Evolutionary conservation across 192 early-diverging fungal genomes (phyloP), one percentile per base, ranked within the genome.

Genomic region (Chytriomyces sp.): DNA sequence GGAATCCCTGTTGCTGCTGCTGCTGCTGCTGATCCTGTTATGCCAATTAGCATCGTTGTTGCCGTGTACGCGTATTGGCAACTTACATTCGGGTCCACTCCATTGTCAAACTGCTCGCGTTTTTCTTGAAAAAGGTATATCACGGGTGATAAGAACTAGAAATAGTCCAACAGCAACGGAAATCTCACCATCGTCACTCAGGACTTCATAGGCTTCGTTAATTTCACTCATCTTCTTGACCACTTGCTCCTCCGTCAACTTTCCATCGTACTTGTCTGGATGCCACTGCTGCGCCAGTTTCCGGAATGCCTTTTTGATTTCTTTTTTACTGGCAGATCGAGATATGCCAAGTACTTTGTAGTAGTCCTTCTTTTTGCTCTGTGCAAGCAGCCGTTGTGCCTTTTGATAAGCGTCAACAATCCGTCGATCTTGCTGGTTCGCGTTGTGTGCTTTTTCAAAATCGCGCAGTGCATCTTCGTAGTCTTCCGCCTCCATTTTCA

Each of bases 261-360:
- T 94, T 44, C 95, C 96, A 11, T 76, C 24, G 74, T 86, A 84
- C 69, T 85, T 89, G 63, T 89, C 87, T 18, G 87, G 87, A 71
- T 89, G 87, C 92, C 93, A 96, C 80, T 92, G 84, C 77, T 96
- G 89, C 13, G 94, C 95, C 80, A 94, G 81, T 80, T 94, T 94
- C 65, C 96, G 86, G 85, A 88, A 98, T 11, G 96, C 97, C 83
- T 92, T 94, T 80, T 94, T 96, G 81, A 99, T 96, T 23, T 98
- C 93, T 7, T 87, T 62, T 62, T 86, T 81, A 60, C 87, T 81
- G 0, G 96, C 96, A 49, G 89, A 86, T 10, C 91, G 84, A 6
- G 92, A 65, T 0, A 99, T 91, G 9, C 87, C 96, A 45, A 99
- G 82, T n/a, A 98, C 90, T 85, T 99, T 99, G 88, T 99, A 99